Evolutionary conservation across 2,329 filamentous ascomycete genomes (phyloP), one percentile per base, ranked within the genome.

Genomic region (Lecanosticta acicola): DNA sequence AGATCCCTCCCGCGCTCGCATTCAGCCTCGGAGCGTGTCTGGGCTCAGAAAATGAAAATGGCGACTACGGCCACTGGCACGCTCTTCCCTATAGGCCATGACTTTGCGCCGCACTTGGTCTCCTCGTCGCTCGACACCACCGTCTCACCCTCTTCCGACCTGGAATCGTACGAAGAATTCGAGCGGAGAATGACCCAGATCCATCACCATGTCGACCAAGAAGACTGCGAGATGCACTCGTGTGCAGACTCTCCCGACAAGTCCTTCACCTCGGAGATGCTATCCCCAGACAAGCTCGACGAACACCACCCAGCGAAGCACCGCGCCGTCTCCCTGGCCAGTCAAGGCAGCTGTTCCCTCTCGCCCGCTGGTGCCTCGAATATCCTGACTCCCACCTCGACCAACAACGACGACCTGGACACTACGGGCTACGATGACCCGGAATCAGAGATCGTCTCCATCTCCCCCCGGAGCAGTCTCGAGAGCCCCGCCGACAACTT

Each of bases 351-450:
- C 40, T 40, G 36, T 24, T 56, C 58, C 39, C 52, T 54, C 32
- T 59, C 58, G 16, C 55, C 58, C 29, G 38, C 46, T 37, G 54
- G 43, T 32, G 43, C 47, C 32, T 54, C 54, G 17, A 32, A 48
- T 26, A 56, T 57, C 46, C 46, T 50, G 26, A 60, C 58, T 4
- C 58, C 58, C 14, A 49, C 46, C 13, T 59, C 57, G 14, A 46
- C 57, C 33, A 35, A 49, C 34, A 45, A 49, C 32, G 46, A 51
- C 21, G 47, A 47, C 32, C 43, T 48, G 11, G 50, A 48, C 17
- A 43, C 47, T 32, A 38, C 39, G 19, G 24, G 29, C 33, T 20
- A 53, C 14, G 55, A 51, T n/a, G 48, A 51, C 26, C 41, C 42
- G 13, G 50, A 52, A 20, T 53, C 46, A 14, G 51, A 54, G 2